These are phyloP conservation scores for Plasmodium adleri DNA, from an alignment of 169 alveolate species.

Conservation along the genomic window DNA sequence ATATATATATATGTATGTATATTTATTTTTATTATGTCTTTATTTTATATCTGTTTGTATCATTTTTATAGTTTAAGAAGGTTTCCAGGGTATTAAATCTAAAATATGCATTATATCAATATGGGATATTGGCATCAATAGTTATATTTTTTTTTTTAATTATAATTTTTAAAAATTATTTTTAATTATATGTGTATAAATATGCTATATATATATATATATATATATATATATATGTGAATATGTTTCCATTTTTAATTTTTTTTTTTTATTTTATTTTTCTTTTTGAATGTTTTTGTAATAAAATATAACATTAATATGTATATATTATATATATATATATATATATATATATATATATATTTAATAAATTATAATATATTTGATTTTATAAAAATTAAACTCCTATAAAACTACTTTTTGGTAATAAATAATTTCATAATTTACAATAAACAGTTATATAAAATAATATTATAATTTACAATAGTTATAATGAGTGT, in stretches of 20 bases:
- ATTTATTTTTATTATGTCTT: not conserved
- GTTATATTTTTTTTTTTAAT: conserved; percentile 67
- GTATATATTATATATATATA: no score
- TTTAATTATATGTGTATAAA: conserved; percentile 26
- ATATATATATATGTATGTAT: not conserved
- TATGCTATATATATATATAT: no score
- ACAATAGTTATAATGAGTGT: no score
- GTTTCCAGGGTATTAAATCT: conserved; percentile 74
- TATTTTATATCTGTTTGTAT: not conserved
- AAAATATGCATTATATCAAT: conserved; percentile 67
- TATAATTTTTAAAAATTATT: conserved; percentile 63
- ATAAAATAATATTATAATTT: no score
- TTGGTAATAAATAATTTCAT: no score
- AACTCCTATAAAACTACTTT: not conserved
- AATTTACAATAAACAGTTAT: no score
- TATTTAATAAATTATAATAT: not conserved
- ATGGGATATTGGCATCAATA: conserved; percentile 52
- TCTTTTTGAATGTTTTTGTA: no score
- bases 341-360: no score
- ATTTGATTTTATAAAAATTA: conserved; percentile 23
- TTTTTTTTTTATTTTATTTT: conserved; percentile 11
- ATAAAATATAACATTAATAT: no score
- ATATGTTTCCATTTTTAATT: conserved; percentile 12
- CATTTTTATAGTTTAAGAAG: conserved; percentile 56
- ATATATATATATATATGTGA: no score